Conservation (phyloP, 1,284 basidiomycete genomes). For the Marasmius oreades region DNA sequence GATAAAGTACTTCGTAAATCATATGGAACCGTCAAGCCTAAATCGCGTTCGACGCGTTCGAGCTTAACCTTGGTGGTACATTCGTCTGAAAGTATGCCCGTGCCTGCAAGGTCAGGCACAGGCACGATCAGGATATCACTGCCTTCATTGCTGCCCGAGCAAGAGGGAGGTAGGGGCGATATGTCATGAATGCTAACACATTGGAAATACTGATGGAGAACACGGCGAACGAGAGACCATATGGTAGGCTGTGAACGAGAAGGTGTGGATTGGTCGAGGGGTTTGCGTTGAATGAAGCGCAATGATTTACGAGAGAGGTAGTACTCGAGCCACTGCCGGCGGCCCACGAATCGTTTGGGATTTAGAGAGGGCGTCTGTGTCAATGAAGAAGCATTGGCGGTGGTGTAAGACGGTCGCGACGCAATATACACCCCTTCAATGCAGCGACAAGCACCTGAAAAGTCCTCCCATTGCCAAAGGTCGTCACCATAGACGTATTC, state of each 20-base stretch:
- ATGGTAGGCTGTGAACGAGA: slow-evolving; percentile 24
- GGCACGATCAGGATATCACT: slow-evolving; percentile 4
- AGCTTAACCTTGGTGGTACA: no score
- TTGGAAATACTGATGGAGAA: slow-evolving; percentile 31
- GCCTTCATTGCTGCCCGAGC: slow-evolving; percentile 6
- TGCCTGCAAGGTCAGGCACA: not conserved
- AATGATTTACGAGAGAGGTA: slow-evolving; percentile 31
- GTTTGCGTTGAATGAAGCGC: slow-evolving; percentile 4
- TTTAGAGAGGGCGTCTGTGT: slow-evolving; percentile 16
- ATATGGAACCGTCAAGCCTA: not conserved
- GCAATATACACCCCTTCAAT: slow-evolving; percentile 16
- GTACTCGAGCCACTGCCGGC: slow-evolving; percentile 35
- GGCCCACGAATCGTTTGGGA: slow-evolving; percentile 30
- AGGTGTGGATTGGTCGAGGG: slow-evolving; percentile 6
- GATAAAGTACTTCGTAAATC: not conserved
- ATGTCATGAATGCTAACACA: slow-evolving; percentile 27
- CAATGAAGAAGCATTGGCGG: not conserved
- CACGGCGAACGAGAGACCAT: slow-evolving; percentile 32
- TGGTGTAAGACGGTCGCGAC: not conserved
- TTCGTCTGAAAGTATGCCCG: no score
- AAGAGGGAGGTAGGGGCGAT: slow-evolving; percentile 7
- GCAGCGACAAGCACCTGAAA: slow-evolving; percentile 39
- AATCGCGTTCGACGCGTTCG: not conserved
- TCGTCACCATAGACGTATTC: slow-evolving; percentile 45
- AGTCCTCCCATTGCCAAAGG: slow-evolving; percentile 45